A percentile compares a stretch with the other conserved stretches of the same genome.
Evolutionary conservation across 192 early-diverging fungal species (phyloP).

Genomic region (Backusella mclennaniae): DNA sequence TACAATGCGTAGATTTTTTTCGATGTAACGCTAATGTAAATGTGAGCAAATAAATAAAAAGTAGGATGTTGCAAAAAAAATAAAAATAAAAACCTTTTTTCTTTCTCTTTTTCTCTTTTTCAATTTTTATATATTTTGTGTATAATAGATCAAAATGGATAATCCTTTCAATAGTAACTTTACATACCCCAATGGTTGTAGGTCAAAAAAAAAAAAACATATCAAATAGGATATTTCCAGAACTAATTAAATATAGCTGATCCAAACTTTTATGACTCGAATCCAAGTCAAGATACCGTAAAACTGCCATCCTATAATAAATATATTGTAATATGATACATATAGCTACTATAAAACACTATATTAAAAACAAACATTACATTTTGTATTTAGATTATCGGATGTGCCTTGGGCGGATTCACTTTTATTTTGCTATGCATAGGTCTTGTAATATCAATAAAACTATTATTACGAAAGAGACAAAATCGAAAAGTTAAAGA

Average conservation of each 20-base stretch:
- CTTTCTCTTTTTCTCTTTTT: background rate
- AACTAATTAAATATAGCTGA: background rate
- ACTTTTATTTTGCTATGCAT: background rate
- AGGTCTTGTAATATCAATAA: background rate
- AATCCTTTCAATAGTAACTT: background rate
- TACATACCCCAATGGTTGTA: background rate
- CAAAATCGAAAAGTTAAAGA: background rate
- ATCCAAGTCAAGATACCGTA: background rate
- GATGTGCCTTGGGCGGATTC: background rate
- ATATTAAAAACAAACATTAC: background rate
- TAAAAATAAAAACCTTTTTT: background rate
- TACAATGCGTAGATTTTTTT: slow-evolving; percentile 4
- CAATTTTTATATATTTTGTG: background rate
- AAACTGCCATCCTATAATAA: background rate
- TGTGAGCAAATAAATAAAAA: slow-evolving; percentile 3
- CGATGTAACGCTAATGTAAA: slow-evolving; percentile 3
- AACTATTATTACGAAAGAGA: background rate
- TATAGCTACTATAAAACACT: background rate
- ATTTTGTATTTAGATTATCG: background rate
- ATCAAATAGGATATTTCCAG: background rate
- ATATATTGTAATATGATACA: background rate
- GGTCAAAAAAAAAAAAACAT: background rate
- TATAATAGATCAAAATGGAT: background rate
- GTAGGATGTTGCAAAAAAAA: background rate
- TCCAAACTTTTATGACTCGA: background rate